Base-by-base conservation (phyloP, 129 eudicot genomes). In the Cynara cardunculus region DNA sequence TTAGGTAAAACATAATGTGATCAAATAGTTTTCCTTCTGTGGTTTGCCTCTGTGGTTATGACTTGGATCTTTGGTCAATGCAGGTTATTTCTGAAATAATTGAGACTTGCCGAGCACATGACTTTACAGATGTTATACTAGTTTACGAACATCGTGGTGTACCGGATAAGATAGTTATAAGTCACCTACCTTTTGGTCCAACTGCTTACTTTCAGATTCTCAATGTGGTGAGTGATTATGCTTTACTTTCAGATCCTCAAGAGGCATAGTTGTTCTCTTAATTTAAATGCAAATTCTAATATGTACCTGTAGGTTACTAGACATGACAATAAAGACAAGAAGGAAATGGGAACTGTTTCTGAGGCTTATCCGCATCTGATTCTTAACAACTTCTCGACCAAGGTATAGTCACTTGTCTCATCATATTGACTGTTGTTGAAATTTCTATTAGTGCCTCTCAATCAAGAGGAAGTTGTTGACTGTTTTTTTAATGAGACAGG, bases 131-230 rank as follows among this genome's bases (percentile, higher is more conserved):
- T 87, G 90, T 96, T 71, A 86, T 96, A 44, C 82, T 91, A 26
- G 97, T 96, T 81, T 87, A 92, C 73, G 99, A 96, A 85, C 93
- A 89, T 81, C 99, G 99, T 69, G 99, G 99, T 72, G 92, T 96
- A 59, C 99, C 99, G 4, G 95, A 92, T 88, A 87, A 89, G 31
- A 73, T 96, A 59, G 79, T 89, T 72, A 91, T 96, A 56, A 89
- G 91, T 80, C 99, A 96, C 92, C 78, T 96, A 37, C 99, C 99
- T 66, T 92, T 82, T 88, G 99, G 99, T 77, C 99, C 99, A 74
- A 96, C 99, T 76, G 97, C 99, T 28, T 87, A 87, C 84, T 96
- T 96, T 80, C 91, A 90, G 72, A 83, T 96, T 31, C 88, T 74
- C 84, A 93, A 96, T 91, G 99, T 92, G 98, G 99, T 92, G 65